Base-by-base conservation (phyloP, 2,329 filamentous ascomycete species). In the Sporothrix humicola region DNA sequence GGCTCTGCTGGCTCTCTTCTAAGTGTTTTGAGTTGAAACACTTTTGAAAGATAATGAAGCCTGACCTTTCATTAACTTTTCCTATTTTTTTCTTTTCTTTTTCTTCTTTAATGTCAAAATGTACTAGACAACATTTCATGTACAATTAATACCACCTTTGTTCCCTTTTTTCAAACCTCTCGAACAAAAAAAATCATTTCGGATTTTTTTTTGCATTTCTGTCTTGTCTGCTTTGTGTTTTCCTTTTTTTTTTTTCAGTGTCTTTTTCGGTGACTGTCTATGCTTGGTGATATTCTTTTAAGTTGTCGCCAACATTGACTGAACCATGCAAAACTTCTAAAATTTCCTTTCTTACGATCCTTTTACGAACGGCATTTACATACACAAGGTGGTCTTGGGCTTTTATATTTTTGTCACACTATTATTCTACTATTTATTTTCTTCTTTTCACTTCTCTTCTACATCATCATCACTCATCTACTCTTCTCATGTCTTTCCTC, bases 291-390 rank as follows among this genome's bases (percentile, higher is more conserved):
- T 15, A 37, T 12, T 10, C 10, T 15, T 13, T 5, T n/a, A 6
- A 65, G 23, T 46, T 37, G 31, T 37, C 31, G 31, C 12, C 7
- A n/a, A 26, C 50, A 20, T 50, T 15, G 61, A 12, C 69, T 44
- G 15, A 61, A 54, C 52, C n/a, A 17, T 31, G 20, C 50, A 42
- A 70, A 73, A 63, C 54, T n/a, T 44, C 26, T 2, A 54, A 70
- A 58, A 70, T 74, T 75, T 75, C 70, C 74, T 83, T 87, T 87
- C 85, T 86, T 84, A 88, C 86, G 86, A 87, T 88, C 86, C 85
- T 87, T 87, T 86, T 83, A 86, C 82, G 80, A 78, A 80, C 59
- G 80, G 79, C 77, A 80, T 80, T 79, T 74, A 72, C 58, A 72
- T 65, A 74, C 69, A 78, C 74, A 74, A 72, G 76, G 77, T 78